Percentiles rank a stretch among this genome's conserved stretches.
These are phyloP conservation scores for Paracoccidioides brasiliensis DNA, from an alignment of 2,329 filamentous ascomycete genomes.

Conservation along the genomic window DNA sequence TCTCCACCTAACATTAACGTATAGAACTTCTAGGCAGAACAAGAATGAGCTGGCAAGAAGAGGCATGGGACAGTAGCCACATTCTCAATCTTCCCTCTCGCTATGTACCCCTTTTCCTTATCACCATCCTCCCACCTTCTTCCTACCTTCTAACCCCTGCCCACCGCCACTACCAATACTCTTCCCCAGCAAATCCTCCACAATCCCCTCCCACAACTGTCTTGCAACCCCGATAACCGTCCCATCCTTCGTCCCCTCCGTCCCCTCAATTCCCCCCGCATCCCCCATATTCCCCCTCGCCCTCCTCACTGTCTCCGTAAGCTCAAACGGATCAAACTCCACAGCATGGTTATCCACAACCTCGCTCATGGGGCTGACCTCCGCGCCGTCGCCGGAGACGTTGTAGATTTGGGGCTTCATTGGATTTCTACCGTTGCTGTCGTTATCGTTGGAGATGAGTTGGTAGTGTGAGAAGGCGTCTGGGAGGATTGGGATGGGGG, in stretches of 20 bases:
- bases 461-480: constrained; percentile 23
- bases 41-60: too few relatives aligned
- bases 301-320: constrained; percentile 38
- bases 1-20: too few relatives aligned
- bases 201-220: constrained; percentile 35
- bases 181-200: constrained; percentile 33
- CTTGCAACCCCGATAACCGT: constrained; percentile 26
- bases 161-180: background rate
- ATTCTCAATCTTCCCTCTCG: too few relatives aligned
- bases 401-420: constrained; percentile 47
- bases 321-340: constrained; percentile 43
- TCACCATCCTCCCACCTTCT: background rate
- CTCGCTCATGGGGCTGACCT: constrained; percentile 45
- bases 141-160: background rate
- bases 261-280: constrained; percentile 12
- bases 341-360: constrained; percentile 44
- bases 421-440: constrained; percentile 15
- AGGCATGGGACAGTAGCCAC: too few relatives aligned
- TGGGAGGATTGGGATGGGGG: constrained; percentile 41
- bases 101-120: background rate
- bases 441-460: background rate
- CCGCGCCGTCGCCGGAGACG: constrained; percentile 33
- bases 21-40: too few relatives aligned
- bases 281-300: constrained; percentile 24
- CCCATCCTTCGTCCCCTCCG: constrained; percentile 26